Evolutionary conservation across 2,329 filamentous ascomycete species (phyloP).

Genomic region (Cylindrodendrum hubeiense): DNA sequence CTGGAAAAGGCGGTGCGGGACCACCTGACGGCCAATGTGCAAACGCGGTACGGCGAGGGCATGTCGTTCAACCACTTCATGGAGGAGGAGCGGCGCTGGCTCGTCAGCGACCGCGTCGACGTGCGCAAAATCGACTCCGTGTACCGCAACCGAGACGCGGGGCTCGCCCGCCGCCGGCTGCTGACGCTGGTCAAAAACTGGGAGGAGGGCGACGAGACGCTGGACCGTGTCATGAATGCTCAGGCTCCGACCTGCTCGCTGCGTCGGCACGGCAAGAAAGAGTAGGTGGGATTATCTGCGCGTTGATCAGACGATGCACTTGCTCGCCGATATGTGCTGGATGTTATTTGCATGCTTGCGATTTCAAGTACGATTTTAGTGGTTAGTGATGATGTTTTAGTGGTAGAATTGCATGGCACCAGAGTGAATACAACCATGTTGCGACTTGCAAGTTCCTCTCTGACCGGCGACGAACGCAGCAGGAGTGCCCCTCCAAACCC

Average conservation of each 20-base stretch:
- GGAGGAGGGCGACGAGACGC: conserved; percentile 54
- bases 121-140: conserved; percentile 59
- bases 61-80: conserved; percentile 49
- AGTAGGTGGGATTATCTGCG: not conserved
- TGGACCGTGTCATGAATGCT: conserved; percentile 52
- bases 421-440: not conserved
- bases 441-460: not conserved
- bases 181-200: conserved; percentile 54
- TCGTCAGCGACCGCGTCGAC: conserved; percentile 53
- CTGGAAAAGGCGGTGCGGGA: conserved; percentile 46
- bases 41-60: conserved; percentile 46
- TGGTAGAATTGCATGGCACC: not conserved
- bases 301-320: not conserved
- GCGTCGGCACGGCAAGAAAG: conserved; percentile 25
- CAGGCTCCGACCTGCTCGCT: conserved; percentile 45
- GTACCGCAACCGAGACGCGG: conserved; percentile 57
- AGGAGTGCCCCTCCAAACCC: not conserved
- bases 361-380: no score
- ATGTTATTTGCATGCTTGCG: not conserved
- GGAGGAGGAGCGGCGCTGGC: conserved; percentile 54
- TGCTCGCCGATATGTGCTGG: not conserved
- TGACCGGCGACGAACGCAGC: not conserved
- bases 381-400: not conserved
- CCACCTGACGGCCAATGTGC: conserved; percentile 49
- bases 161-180: conserved; percentile 50